Percentiles rank a stretch among this genome's conserved stretches.
Evolutionary conservation across 441 rosid genomes (phyloP).

Genomic region (Syzygium malaccense): DNA sequence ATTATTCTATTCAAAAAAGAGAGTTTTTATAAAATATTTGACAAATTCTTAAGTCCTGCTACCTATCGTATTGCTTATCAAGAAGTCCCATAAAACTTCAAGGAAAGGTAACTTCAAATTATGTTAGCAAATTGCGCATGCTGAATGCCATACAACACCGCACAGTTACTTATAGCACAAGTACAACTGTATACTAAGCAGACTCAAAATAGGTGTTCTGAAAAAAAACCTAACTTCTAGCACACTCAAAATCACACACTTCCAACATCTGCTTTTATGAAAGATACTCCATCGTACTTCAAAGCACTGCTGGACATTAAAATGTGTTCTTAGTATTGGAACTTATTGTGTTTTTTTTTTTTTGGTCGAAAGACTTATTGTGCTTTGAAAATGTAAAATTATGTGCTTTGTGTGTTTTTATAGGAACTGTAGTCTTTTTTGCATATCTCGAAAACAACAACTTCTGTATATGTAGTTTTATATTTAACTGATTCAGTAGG

Average conservation of each 20-base stretch:
- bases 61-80: not conserved
- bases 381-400: not conserved
- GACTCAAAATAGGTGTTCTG: not conserved
- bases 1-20: not conserved
- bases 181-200: not conserved
- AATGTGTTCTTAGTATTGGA: not conserved
- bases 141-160: not conserved
- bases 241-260: not conserved
- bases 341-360: not conserved
- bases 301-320: not conserved
- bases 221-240: not conserved
- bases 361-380: no score
- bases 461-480: not conserved
- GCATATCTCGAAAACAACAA: not conserved
- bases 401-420: not conserved
- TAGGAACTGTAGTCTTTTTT: not conserved
- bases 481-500: not conserved
- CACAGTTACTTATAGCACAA: not conserved
- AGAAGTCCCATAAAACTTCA: not conserved
- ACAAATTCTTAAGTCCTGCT: not conserved
- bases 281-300: not conserved
- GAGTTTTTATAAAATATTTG: not conserved
- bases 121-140: not conserved
- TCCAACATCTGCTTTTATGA: not conserved
- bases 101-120: not conserved